Conservation (phyloP, 2,329 filamentous ascomycete genomes). For the Monilinia fructigena region DNA sequence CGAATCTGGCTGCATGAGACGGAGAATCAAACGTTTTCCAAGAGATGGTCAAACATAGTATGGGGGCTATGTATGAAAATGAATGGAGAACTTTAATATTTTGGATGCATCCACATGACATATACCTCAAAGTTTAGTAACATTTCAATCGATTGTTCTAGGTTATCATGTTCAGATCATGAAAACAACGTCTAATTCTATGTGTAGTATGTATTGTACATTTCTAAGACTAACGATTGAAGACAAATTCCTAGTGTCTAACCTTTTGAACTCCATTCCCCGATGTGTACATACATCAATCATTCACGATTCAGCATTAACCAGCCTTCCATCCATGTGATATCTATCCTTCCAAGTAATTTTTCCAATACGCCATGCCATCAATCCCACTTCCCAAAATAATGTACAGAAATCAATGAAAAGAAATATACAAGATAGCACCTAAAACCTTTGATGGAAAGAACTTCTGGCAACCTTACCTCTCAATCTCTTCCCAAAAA, state of each 20-base stretch:
- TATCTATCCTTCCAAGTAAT: neutral
- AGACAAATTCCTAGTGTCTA: neutral
- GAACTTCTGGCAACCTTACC: constrained; percentile 32
- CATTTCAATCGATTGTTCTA: neutral
- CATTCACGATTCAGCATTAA: neutral
- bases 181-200: neutral
- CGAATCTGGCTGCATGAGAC: neutral
- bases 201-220: neutral
- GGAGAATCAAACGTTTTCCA: neutral
- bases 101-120: neutral
- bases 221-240: neutral
- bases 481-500: constrained; percentile 40
- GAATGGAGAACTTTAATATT: neutral
- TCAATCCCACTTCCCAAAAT: constrained; percentile 9
- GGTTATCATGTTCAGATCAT: neutral
- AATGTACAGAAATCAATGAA: too few species aligned
- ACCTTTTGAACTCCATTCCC: constrained; percentile 2
- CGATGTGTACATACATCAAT: neutral
- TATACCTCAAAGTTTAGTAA: neutral
- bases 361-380: neutral
- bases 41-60: neutral
- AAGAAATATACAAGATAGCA: too few species aligned
- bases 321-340: neutral
- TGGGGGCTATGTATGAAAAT: neutral
- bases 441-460: constrained; percentile 30